Conservation (phyloP, 768 basidiomycete genomes). For the Tylopilus intermedius region DNA sequence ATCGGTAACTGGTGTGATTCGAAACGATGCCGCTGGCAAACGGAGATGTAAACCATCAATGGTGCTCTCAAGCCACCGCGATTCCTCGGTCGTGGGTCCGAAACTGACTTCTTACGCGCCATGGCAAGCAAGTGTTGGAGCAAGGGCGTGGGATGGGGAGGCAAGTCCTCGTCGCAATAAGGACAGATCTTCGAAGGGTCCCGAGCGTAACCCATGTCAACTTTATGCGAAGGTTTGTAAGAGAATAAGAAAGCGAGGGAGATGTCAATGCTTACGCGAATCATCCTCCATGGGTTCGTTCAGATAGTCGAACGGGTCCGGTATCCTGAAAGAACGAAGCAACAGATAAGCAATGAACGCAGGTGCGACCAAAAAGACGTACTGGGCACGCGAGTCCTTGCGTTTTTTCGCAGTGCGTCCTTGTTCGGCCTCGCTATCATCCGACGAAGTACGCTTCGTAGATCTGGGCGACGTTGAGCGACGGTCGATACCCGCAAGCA, state of each 20-base stretch:
- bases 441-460: conserved; percentile 31
- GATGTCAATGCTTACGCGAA: conserved; percentile 31
- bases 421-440: conserved; percentile 27
- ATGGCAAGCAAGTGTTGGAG: conserved; percentile 50
- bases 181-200: conserved; percentile 75
- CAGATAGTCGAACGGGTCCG: conserved; percentile 9
- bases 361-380: conserved; percentile 1
- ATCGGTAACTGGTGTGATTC: conserved; percentile 70
- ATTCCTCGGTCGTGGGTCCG: conserved; percentile 65
- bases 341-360: conserved; percentile 9
- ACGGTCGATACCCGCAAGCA: conserved; percentile 36
- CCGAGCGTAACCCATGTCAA: conserved; percentile 43
- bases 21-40: conserved; percentile 77
- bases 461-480: conserved; percentile 22
- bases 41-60: conserved; percentile 51
- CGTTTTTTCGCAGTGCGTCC: conserved; percentile 30
- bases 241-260: neutral
- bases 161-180: conserved; percentile 72
- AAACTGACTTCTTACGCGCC: conserved; percentile 49
- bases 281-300: conserved; percentile 34
- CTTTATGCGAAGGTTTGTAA: conserved; percentile 28
- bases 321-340: conserved; percentile 6
- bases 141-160: conserved; percentile 53
- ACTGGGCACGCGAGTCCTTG: conserved; percentile 26
- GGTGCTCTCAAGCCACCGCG: conserved; percentile 55